Base-by-base conservation (phyloP, 257 asterid species). In the Perilla frutescens region DNA sequence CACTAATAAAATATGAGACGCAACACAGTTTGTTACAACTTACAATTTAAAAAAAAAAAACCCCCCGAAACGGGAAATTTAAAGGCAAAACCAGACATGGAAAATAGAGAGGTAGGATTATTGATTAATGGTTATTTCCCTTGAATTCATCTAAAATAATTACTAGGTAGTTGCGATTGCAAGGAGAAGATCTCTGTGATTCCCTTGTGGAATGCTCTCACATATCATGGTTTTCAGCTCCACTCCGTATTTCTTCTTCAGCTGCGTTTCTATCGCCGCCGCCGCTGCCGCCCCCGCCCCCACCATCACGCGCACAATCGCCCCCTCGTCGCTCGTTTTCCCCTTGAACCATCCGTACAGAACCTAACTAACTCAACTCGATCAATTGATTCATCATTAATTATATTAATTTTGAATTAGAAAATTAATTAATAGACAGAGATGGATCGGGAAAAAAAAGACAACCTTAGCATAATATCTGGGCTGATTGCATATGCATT, bases 381-480 rank as follows among this genome's bases (percentile, higher is more conserved):
- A 20, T 20, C 26, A 20, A 20, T 20, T 20, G 26, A n/a, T 20
- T 20, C 26, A 20, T 20, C 26, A 20, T 20, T 20, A 20, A 0
- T 20, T 20, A 20, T 20, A 20, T 20, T 20, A 20, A 48, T 4
- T 12, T 48, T 12, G 15, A 3, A 11, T 4, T 13, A 3, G 3
- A n/a, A n/a, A 50, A 4, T 20, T 20, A 20, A 20, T 20, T 20
- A 20, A 20, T 20, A 20, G 26, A 20, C 26, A 20, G 26, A 20
- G 26, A 20, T 20, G 26, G 26, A 20, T 20, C 26, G 26, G 48
- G 0, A 6, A 8, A 6, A 5, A 8, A 34, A 8, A 60, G 8
- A 71, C 10, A 68, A 87, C 97, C 97, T 91, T 76, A 9, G 97
- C 85, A 75, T 71, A 88, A 81, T 85, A 84, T 72, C 86, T 81